Evolutionary conservation across 352 stramenopile genomes (phyloP).

Genomic region (Pythium plurisporium): DNA sequence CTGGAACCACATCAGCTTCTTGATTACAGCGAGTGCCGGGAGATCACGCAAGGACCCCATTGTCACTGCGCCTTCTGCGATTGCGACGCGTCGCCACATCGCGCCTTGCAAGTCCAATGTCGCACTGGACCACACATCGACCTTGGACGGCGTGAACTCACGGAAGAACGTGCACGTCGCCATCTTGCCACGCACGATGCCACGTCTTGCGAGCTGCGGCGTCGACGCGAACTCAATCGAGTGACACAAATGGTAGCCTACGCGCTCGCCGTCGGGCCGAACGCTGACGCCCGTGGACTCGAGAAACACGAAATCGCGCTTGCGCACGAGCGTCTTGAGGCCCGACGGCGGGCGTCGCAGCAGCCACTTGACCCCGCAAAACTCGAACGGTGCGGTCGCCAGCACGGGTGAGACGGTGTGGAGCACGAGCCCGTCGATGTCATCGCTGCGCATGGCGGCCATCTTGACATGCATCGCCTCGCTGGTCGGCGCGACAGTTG

Average conservation of each 20-base stretch:
- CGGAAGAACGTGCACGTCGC: slow-evolving; percentile 21
- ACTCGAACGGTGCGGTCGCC: slow-evolving; percentile 16
- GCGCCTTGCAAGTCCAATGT: slow-evolving; percentile 18
- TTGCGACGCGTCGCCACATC: slow-evolving; percentile 16
- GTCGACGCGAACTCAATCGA: slow-evolving; percentile 25
- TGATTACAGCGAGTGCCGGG: slow-evolving; percentile 10
- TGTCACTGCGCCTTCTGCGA: slow-evolving; percentile 2
- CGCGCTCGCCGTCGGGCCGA: slow-evolving; percentile 14
- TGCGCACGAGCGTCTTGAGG: slow-evolving; percentile 9
- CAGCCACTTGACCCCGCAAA: slow-evolving; percentile 24
- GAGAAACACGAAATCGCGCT: slow-evolving; percentile 25
- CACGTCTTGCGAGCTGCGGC: slow-evolving; percentile 9
- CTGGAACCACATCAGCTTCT: slow-evolving; percentile 24
- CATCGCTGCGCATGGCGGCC: slow-evolving; percentile 7
- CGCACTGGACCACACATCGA: slow-evolving; percentile 20
- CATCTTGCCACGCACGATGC: slow-evolving; percentile 24
- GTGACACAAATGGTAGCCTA: slow-evolving; percentile 22
- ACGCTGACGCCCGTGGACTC: slow-evolving; percentile 19
- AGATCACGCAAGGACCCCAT: slow-evolving; percentile 12
- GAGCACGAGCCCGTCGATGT: slow-evolving; percentile 17
- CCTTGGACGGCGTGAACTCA: slow-evolving; percentile 9
- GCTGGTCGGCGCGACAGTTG: slow-evolving; percentile 12
- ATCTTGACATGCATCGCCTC: slow-evolving; percentile 24
- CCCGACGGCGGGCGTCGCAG: slow-evolving; percentile 4
- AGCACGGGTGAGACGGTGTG: slow-evolving; percentile 14